Evolutionary conservation across 257 asterid genomes (phyloP), one percentile per base, ranked within the genome.

Genomic region (Scutellaria barbata): DNA sequence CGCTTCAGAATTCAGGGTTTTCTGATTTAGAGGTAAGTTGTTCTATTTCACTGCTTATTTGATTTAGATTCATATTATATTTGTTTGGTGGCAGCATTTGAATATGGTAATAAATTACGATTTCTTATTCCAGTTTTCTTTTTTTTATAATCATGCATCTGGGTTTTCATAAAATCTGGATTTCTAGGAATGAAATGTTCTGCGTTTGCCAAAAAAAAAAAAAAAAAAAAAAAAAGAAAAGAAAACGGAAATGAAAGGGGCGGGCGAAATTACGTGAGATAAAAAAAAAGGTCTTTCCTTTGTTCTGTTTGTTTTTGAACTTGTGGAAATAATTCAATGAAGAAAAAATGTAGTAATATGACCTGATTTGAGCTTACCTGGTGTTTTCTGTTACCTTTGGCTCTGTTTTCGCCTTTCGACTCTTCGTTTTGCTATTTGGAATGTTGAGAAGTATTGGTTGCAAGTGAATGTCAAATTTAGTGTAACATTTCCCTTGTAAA

Each of bases 111-210:
- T 40, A 50, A 58, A 18, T 40, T 46, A 46, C 40, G 59, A 68
- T 74, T 46, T 64, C 11, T 46, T 22, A 16, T 56, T 20, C 50
- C 18, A 33, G 40, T 50, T 78, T 52, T 54, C 43, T 2, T 39
- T 73, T 73, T 30, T 35, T 30, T 33, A 51, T 71, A 41, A 71
- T 63, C 66, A 33, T 16, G 58, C 4, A 5, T 45, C 54, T 66
- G 72, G 77, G 68, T 3, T 66, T 73, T 50, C 4, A 30, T 30
- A 30, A 30, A 30, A 22, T 22, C 25, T 22, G 25, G 25, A 22
- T 1, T 22, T 30, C 35, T 30, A 5, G 35, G 5, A 30, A 30
- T 30, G 35, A 22, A 1, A 22, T 22, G 25, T n/a, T n/a, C n/a
- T n/a, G n/a, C n/a, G n/a, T n/a, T n/a, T n/a, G n/a, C n/a, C n/a